Conservation (phyloP, 2,329 filamentous ascomycete species). For the Simplicillium aogashimaense region DNA sequence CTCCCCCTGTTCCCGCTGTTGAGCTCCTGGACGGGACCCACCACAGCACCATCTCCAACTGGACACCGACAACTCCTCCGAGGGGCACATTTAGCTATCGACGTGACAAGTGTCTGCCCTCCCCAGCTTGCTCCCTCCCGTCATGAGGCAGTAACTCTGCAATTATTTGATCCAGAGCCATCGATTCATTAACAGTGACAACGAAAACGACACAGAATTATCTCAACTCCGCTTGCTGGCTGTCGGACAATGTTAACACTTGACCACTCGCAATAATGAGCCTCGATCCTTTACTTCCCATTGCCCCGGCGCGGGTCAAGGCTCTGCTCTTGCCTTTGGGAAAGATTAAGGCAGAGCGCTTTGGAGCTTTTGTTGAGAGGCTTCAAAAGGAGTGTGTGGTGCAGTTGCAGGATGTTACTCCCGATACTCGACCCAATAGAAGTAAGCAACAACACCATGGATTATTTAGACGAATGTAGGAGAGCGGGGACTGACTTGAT, state of each 20-base stretch:
- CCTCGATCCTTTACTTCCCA: conserved; percentile 80
- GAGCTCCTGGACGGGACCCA: neutral
- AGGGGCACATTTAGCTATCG: no score
- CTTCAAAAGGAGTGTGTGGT: conserved; percentile 73
- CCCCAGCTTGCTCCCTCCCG: no score
- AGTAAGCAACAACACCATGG: conserved; percentile 41
- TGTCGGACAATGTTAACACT: conserved; percentile 18
- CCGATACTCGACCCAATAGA: conserved; percentile 74
- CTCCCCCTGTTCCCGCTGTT: neutral
- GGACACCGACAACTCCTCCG: no score
- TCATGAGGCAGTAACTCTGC: no score
- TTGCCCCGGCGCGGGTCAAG: conserved; percentile 84
- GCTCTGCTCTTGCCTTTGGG: conserved; percentile 81
- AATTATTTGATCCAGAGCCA: no score
- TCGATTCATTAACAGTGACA: no score
- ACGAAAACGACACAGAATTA: neutral
- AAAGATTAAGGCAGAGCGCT: conserved; percentile 72
- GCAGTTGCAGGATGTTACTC: conserved; percentile 74
- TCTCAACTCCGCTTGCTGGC: neutral
- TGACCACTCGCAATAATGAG: conserved; percentile 57
- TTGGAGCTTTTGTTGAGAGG: conserved; percentile 67
- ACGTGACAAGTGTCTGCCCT: neutral
- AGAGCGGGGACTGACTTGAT: conserved; percentile 10
- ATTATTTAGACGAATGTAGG: conserved; percentile 1
- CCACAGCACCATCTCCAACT: no score